Base-by-base conservation (phyloP, 495 filamentous ascomycete genomes). In the Daldinia concentrica region DNA sequence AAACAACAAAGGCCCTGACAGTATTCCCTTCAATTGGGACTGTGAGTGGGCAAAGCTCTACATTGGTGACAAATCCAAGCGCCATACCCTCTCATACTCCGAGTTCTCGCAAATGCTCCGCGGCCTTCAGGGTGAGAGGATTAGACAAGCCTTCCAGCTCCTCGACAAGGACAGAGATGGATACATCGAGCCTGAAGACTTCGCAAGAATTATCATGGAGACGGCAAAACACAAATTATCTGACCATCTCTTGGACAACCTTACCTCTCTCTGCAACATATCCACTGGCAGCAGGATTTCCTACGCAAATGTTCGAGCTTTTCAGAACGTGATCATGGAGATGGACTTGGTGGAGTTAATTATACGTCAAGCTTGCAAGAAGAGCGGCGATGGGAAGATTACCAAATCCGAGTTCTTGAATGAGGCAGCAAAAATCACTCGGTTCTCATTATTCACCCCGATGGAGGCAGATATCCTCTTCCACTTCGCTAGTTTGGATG, bases 391-490 rank as follows among this genome's bases (percentile, higher is more conserved):
- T 73, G 94, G 93, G 59, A 97, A 92, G 82, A 98, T 99, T 76
- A 97, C 95, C 5, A 87, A 93, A 30, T 87, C 93, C 17, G 95
- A 98, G 73, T 99, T 99, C 81, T 82, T 99, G 51, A 97, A 97
- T 81, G 94, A 97, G 80, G 95, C 95, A 19, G 90, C 95, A 24
- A 89, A 89, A 43, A 88, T 94, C 73, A 95, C 94, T 26, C 89
- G 96, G 22, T 99, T 97, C 82, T 93, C 93, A 4, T 85, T 95
- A 0, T 97, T 97, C 81, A 98, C 95, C 0, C 95, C 95, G 1
- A 97, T 99, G 95, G 95, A 99, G 79, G 95, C 96, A 3, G 95
- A 98, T 78, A 98, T 99, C 71, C 86, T 99, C 17, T 99, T 99
- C 85, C 95, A 99, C 80, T 99, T 99, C 74, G 95, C 95, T 41